Conservation (phyloP, 139 green algal genomes). For the Chlorella vulgaris region DNA sequence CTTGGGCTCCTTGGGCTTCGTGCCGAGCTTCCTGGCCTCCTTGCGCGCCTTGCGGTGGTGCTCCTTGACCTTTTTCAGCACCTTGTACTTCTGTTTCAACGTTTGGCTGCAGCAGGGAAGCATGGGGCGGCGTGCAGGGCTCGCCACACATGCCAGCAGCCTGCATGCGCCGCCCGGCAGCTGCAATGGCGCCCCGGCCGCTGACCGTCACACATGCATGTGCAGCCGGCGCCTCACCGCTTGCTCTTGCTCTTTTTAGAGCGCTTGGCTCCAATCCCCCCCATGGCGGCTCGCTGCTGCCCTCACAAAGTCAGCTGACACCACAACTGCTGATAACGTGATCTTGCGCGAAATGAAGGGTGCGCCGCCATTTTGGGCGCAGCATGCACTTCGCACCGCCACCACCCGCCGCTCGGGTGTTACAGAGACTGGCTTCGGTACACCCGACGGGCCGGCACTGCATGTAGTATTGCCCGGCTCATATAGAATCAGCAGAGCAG, state of each 20-base stretch:
- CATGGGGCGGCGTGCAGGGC: background rate
- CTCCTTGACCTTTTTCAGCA: conserved; percentile 73
- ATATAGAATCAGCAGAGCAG: too few relatives aligned
- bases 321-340: background rate
- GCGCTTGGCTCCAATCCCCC: conserved; percentile 31
- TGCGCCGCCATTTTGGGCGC: too few relatives aligned
- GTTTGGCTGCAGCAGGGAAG: background rate
- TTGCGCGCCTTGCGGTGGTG: conserved; percentile 66
- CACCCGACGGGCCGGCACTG: background rate
- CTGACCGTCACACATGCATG: too few relatives aligned
- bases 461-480: background rate
- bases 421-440: too few relatives aligned
- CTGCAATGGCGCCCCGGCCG: too few relatives aligned
- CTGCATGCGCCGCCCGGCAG: background rate
- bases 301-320: background rate
- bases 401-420: too few relatives aligned
- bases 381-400: too few relatives aligned
- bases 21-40: conserved; percentile 82
- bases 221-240: too few relatives aligned
- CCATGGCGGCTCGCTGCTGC: background rate
- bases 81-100: conserved; percentile 96
- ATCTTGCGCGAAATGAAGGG: background rate
- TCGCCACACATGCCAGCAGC: background rate
- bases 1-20: conserved; percentile 69
- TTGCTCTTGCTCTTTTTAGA: conserved; percentile 40